Evolutionary conservation across 1,284 basidiomycete species (phyloP).

Genomic region (Puccinia polysora): DNA sequence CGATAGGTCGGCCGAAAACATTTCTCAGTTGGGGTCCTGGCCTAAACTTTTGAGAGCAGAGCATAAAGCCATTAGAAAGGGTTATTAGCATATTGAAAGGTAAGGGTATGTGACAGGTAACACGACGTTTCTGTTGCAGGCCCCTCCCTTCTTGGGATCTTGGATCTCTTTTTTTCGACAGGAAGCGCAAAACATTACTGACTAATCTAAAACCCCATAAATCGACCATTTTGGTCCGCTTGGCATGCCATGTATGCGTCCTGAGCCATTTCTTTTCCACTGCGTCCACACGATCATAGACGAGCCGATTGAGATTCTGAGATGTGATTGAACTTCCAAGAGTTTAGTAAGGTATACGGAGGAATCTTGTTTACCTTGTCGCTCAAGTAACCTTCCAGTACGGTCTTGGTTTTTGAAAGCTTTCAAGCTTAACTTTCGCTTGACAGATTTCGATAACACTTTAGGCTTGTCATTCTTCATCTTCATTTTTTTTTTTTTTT

Average conservation of each 20-base stretch:
- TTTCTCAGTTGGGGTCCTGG: slow-evolving; percentile 78
- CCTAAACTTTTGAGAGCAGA: slow-evolving; percentile 55
- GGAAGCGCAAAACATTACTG: slow-evolving; percentile 46
- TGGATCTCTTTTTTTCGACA: no score
- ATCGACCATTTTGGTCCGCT: slow-evolving; percentile 83
- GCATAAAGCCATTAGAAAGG: no score
- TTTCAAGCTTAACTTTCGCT: slow-evolving; percentile 29
- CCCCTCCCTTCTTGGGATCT: neutral
- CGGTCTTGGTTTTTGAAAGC: slow-evolving; percentile 6
- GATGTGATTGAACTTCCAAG: no score
- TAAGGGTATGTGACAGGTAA: no score
- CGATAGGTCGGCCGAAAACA: slow-evolving; percentile 80
- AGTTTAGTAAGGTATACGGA: no score
- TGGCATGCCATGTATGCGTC: slow-evolving; percentile 89
- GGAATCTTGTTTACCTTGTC: slow-evolving; percentile 36
- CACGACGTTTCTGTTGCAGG: neutral
- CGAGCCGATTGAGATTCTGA: no score
- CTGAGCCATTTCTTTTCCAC: slow-evolving; percentile 78
- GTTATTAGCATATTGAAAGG: no score
- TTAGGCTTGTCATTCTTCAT: slow-evolving; percentile 32
- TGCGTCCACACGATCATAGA: no score
- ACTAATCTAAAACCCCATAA: slow-evolving; percentile 84
- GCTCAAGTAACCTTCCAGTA: slow-evolving; percentile 13
- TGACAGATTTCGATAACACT: slow-evolving; percentile 18
- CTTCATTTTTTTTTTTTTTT: neutral